Conservation (phyloP, 1,284 basidiomycete genomes). For the Rhizopogon hawkerae region DNA sequence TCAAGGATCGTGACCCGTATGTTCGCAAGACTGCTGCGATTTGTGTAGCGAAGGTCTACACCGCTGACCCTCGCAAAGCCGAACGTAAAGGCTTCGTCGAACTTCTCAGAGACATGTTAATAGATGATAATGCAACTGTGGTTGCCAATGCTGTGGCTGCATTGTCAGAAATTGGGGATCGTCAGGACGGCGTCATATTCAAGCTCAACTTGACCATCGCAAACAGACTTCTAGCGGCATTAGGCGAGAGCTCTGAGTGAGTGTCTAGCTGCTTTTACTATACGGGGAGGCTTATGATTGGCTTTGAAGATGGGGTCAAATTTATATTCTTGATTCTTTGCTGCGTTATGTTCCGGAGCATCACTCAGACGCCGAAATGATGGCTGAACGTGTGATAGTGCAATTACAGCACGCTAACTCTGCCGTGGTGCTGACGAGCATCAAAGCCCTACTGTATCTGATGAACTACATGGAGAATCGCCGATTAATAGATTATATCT, state of each 20-base stretch:
- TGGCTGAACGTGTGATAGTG: constrained; percentile 89
- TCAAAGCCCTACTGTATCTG: constrained; percentile 92
- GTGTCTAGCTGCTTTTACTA: constrained; percentile 23
- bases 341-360: constrained; percentile 88
- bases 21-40: constrained; percentile 96
- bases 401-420: constrained; percentile 91
- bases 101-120: constrained; percentile 78
- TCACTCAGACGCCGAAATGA: constrained; percentile 82
- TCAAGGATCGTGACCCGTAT: constrained; percentile 88
- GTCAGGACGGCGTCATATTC: constrained; percentile 85
- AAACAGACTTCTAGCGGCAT: constrained; percentile 75
- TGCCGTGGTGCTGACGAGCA: constrained; percentile 89
- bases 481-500: constrained; percentile 78
- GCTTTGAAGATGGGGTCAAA: constrained; percentile 85
- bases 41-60: constrained; percentile 86
- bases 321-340: constrained; percentile 94
- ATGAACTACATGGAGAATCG: constrained; percentile 99
- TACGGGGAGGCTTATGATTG: constrained; percentile 7
- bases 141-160: constrained; percentile 92
- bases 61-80: constrained; percentile 74
- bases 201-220: constrained; percentile 77
- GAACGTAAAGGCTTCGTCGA: constrained; percentile 83
- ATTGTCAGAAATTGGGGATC: constrained; percentile 85
- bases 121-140: constrained; percentile 91
- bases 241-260: constrained; percentile 88